Conservation (phyloP, 768 basidiomycete genomes). For the Phaeotremella fagi region DNA sequence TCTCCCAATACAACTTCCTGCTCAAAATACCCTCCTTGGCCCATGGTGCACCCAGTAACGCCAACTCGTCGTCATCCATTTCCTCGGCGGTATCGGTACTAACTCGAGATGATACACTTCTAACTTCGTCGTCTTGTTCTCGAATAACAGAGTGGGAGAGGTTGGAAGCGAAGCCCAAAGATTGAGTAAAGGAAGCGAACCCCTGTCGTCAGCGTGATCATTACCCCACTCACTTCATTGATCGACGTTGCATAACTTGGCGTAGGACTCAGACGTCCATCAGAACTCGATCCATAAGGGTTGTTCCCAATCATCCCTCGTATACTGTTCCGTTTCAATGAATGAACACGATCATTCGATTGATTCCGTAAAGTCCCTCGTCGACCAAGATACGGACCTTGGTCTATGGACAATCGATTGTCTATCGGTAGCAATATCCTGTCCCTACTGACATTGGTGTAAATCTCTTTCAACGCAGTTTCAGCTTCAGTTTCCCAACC, state of each 20-base stretch:
- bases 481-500: constrained; percentile 87
- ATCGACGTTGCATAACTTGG: constrained; percentile 89
- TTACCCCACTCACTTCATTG: constrained; percentile 56
- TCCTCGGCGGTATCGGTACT: constrained; percentile 55
- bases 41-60: constrained; percentile 93
- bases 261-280: constrained; percentile 88
- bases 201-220: constrained; percentile 37
- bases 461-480: constrained; percentile 86
- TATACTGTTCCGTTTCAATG: constrained; percentile 84
- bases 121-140: constrained; percentile 79
- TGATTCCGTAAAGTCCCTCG: constrained; percentile 52
- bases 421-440: constrained; percentile 73
- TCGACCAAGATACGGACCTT: constrained; percentile 49
- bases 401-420: constrained; percentile 19
- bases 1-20: constrained; percentile 92
- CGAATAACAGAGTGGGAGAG: constrained; percentile 93
- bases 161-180: constrained; percentile 95
- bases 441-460: constrained; percentile 80
- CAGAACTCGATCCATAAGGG: constrained; percentile 62
- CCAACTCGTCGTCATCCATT: constrained; percentile 91
- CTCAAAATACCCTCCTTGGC: constrained; percentile 97
- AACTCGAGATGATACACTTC: constrained; percentile 61
- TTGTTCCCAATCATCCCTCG: constrained; percentile 79
- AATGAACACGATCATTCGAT: constrained; percentile 64
- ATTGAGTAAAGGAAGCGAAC: constrained; percentile 66